These are phyloP conservation scores for Arabidopsis suecica DNA, from an alignment of 345 rosid species.

Conservation along the genomic window DNA sequence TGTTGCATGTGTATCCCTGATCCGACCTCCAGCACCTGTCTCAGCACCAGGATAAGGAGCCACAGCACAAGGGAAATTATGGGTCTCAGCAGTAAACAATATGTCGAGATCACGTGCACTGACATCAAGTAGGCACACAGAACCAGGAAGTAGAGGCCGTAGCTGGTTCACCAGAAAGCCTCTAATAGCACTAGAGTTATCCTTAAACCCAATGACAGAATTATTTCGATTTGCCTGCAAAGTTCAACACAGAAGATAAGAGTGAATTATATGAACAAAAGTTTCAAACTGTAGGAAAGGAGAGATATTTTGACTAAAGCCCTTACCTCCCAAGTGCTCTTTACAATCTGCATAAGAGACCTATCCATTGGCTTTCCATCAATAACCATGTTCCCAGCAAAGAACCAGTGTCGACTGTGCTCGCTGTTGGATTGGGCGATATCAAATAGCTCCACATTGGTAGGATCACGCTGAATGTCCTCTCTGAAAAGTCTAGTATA, in stretches of 20 bases:
- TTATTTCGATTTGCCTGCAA: constrained; percentile 78
- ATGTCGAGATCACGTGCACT: constrained; percentile 68
- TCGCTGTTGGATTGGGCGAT: constrained; percentile 96
- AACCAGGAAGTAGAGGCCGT: constrained; percentile 77
- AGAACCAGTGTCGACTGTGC: constrained; percentile 97
- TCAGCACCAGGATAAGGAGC: constrained; percentile 99
- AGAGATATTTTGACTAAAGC: constrained; percentile 37
- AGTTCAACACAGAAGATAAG: background rate
- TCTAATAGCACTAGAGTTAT: constrained; percentile 92
- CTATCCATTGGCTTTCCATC: constrained; percentile 80
- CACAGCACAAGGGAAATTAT: constrained; percentile 98
- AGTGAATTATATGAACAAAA: background rate
- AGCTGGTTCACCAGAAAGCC: constrained; percentile 77
- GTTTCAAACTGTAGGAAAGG: background rate
- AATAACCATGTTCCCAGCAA: constrained; percentile 82
- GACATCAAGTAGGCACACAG: constrained; percentile 59
- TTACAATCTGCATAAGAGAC: constrained; percentile 94
- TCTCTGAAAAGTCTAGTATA: constrained; percentile 76
- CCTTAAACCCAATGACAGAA: constrained; percentile 91
- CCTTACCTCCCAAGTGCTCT: constrained; percentile 84
- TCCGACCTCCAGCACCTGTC: constrained; percentile 97
- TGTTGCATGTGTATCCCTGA: constrained; percentile 98
- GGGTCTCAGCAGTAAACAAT: constrained; percentile 93
- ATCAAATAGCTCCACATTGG: constrained; percentile 92
- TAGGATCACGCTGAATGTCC: constrained; percentile 78